Conservation (phyloP, 2,329 filamentous ascomycete species). For the Acephala macrosclerotiorum region DNA sequence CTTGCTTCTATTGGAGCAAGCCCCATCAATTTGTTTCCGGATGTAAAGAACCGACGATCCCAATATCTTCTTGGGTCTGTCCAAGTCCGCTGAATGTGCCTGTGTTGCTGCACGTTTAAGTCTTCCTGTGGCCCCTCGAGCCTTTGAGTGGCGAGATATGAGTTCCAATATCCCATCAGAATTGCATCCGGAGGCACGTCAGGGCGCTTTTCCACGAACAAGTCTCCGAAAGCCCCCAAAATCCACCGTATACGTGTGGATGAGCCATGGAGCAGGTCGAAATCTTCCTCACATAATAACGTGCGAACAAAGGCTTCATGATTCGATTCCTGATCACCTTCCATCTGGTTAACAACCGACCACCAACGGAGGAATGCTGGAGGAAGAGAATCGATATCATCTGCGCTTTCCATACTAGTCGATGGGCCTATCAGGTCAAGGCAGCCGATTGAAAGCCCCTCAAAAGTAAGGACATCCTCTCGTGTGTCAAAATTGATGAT, state of each 20-base stretch:
- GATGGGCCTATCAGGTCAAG: background rate
- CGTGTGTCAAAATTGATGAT: background rate
- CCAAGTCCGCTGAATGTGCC: background rate
- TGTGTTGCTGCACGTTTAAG: background rate
- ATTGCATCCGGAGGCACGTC: background rate
- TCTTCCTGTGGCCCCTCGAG: background rate
- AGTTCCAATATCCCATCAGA: slow-evolving; percentile 3
- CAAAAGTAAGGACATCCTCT: background rate
- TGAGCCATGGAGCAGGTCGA: background rate
- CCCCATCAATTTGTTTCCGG: slow-evolving; percentile 14
- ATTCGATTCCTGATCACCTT: background rate
- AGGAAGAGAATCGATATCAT: background rate
- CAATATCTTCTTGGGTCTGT: background rate
- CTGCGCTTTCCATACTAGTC: background rate
- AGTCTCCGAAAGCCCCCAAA: background rate
- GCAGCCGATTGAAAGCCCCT: background rate
- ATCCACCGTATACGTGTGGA: background rate
- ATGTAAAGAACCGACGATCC: slow-evolving; percentile 15
- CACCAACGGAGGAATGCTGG: slow-evolving; percentile 7
- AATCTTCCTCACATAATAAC: background rate
- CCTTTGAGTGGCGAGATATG: background rate
- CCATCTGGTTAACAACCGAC: background rate
- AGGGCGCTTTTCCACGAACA: background rate
- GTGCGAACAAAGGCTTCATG: slow-evolving; percentile 3
- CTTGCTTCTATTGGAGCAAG: background rate